These are phyloP conservation scores for Calonectria hawksworthii DNA, from an alignment of 2,329 filamentous ascomycete species.

Conservation along the genomic window DNA sequence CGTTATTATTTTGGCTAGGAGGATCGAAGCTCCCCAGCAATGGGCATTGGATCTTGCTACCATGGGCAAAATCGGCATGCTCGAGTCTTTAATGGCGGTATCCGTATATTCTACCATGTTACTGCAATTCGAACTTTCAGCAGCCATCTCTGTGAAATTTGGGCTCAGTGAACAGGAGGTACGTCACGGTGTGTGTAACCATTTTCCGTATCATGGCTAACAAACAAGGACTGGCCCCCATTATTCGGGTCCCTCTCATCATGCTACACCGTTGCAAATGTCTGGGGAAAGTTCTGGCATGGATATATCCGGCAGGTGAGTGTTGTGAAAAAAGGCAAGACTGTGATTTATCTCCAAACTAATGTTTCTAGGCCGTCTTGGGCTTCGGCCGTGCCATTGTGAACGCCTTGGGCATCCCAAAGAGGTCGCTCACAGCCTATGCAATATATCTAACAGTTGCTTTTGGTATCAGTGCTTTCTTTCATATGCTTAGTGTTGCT, in stretches of 20 bases:
- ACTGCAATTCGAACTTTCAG: constrained; percentile 27
- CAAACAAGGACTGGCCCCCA: constrained; percentile 29
- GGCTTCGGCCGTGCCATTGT: constrained; percentile 18
- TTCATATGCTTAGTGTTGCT: constrained; percentile 28
- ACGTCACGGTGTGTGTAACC: background rate
- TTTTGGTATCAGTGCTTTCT: constrained; percentile 29
- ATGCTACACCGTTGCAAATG: constrained; percentile 29
- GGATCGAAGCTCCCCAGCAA: background rate
- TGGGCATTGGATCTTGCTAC: constrained; percentile 20
- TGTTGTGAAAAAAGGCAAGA: too few species aligned
- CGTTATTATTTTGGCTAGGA: constrained; percentile 10
- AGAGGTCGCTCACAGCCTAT: constrained; percentile 16
- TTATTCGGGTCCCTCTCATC: constrained; percentile 22
- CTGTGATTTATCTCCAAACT: background rate
- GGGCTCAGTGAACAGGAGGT: constrained; percentile 18
- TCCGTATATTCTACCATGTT: constrained; percentile 27
- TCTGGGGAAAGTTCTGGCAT: constrained; percentile 37
- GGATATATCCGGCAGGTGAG: constrained; percentile 31
- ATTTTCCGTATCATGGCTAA: background rate
- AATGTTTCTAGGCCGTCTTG: constrained; percentile 16
- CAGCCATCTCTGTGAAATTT: constrained; percentile 16
- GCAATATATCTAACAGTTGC: constrained; percentile 24
- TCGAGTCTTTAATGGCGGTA: constrained; percentile 19
- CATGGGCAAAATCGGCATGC: background rate
- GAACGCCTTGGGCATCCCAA: background rate